phyloP scores from a whole-genome alignment of 2,329 filamentous ascomycete species.

The Chrysoporthe deuterocubensis region DNA sequence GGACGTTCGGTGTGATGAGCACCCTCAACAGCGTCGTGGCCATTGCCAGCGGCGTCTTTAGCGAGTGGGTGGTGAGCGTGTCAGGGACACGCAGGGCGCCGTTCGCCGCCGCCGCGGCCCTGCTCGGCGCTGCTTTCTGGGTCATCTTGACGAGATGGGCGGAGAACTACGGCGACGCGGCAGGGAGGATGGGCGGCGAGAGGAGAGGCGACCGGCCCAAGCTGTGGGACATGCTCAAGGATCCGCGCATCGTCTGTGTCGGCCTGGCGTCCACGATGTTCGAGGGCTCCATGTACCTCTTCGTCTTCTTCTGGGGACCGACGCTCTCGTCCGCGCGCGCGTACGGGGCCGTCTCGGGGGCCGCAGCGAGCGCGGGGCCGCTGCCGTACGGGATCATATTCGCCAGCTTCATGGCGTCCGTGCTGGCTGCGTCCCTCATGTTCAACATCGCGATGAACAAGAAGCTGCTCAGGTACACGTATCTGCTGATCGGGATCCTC shows the following conservation, averaged over 20 bases:
- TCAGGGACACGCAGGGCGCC: constrained; percentile 55
- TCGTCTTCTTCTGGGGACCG: constrained; percentile 62
- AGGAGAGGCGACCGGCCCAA: constrained; percentile 22
- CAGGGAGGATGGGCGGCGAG: constrained; percentile 29
- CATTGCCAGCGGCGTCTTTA: constrained; percentile 55
- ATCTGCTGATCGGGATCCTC: constrained; percentile 45
- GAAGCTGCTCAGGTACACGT: constrained; percentile 34
- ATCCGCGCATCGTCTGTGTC: constrained; percentile 54
- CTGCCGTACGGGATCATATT: constrained; percentile 53
- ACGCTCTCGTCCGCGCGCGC: constrained; percentile 47
- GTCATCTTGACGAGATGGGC: constrained; percentile 53
- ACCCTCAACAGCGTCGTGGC: constrained; percentile 60
- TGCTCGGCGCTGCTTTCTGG: constrained; percentile 48
- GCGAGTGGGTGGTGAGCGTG: constrained; percentile 52
- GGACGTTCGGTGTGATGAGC: constrained; percentile 55
- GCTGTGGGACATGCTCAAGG: constrained; percentile 36
- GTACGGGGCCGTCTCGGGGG: neutral
- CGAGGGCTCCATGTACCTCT: constrained; percentile 63
- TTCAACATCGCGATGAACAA: constrained; percentile 48
- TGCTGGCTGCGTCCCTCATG: constrained; percentile 61
- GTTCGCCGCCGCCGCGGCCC: constrained; percentile 45
- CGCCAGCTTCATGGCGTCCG: constrained; percentile 58
- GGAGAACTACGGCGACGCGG: constrained; percentile 52
- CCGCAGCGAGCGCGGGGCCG: constrained; percentile 19
- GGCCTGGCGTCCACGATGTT: constrained; percentile 58